Conservation (phyloP, 139 green algal genomes). For the Trebouxia sp. region DNA sequence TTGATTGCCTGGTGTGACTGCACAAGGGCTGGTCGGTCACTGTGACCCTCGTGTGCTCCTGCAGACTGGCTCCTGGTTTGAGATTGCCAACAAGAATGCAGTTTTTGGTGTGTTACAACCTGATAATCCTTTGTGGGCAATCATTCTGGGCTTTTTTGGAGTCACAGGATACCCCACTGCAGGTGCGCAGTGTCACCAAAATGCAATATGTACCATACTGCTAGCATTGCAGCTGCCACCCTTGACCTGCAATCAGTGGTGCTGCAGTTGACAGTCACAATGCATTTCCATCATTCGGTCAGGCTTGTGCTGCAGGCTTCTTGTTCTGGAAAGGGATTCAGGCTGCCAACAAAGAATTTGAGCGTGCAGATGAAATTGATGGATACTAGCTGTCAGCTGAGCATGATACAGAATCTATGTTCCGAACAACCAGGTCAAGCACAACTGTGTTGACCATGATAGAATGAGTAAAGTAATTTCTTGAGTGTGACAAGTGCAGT, state of each 20-base stretch:
- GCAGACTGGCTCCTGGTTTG: slow-evolving; percentile 69
- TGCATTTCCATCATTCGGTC: not conserved
- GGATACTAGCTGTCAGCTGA: too few relatives aligned
- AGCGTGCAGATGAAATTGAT: slow-evolving; percentile 75
- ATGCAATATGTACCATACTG: not conserved
- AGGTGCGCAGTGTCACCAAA: slow-evolving; percentile 38
- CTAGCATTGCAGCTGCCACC: not conserved
- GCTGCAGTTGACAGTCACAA: not conserved
- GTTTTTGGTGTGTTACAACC: slow-evolving; percentile 63
- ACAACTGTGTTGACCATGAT: too few relatives aligned
- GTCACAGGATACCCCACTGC: slow-evolving; percentile 77
- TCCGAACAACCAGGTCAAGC: too few relatives aligned
- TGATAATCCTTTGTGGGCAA: slow-evolving; percentile 70
- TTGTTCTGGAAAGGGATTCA: slow-evolving; percentile 78
- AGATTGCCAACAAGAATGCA: slow-evolving; percentile 57
- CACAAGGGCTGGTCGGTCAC: too few relatives aligned
- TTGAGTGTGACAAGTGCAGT: too few relatives aligned
- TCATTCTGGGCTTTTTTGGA: slow-evolving; percentile 79
- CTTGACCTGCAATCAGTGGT: not conserved
- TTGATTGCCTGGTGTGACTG: too few relatives aligned
- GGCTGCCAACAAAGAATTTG: slow-evolving; percentile 72
- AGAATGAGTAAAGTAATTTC: too few relatives aligned
- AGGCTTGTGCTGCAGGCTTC: slow-evolving; percentile 47
- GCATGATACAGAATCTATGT: too few relatives aligned
- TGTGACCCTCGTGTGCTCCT: not conserved